Base-by-base conservation (phyloP, 768 basidiomycete genomes). In the Boletus rubroflammeus region DNA sequence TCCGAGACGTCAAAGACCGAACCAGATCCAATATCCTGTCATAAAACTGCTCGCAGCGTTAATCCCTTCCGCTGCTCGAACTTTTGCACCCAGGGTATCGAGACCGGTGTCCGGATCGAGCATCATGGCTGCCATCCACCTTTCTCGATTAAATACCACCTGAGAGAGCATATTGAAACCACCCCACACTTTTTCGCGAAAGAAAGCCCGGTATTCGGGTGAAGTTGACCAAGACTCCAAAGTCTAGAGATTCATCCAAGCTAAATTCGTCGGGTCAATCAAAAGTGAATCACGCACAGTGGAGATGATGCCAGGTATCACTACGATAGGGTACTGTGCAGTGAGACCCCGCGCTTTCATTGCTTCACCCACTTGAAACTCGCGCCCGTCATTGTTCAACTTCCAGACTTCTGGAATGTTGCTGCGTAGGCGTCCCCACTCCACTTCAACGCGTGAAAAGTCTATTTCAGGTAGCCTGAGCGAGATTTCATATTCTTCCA, bases 11-110 rank as follows among this genome's bases (percentile, higher is more conserved):
- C n/a, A 26, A 32, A 52, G 36, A 49, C 23, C 73, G 50, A 63
- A 86, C 92, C 93, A 96, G 50, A 96, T 84, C 95, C 94, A 98
- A 67, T 94, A 99, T 1, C 95, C 93, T 66, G 86, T 84, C 53
- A 93, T 83, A 61, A 92, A 88, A 60, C 78, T 86, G 58, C 88
- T 90, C 3, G 93, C 94, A 0, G 93, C 93, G 65, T 92, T 89
- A 21, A 96, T 83, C 0, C 95, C 95, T 69, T 97, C 91, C 0
- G 92, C 93, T 13, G 95, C 92, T 34, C 96, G 79, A 53, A 98
- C 84, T 68, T 93, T 97, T 42, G 82, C 84, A 15, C 83, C 86
- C 0, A 84, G 81, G 3, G 92, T 90, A 64, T 99, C 96, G 6
- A 99, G 77, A 0, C 96, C 96, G 0, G 95, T 97, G 17, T 86